These are phyloP conservation scores for Fomitopsis palustris DNA, from an alignment of 1,284 basidiomycete genomes.

Conservation along the genomic window DNA sequence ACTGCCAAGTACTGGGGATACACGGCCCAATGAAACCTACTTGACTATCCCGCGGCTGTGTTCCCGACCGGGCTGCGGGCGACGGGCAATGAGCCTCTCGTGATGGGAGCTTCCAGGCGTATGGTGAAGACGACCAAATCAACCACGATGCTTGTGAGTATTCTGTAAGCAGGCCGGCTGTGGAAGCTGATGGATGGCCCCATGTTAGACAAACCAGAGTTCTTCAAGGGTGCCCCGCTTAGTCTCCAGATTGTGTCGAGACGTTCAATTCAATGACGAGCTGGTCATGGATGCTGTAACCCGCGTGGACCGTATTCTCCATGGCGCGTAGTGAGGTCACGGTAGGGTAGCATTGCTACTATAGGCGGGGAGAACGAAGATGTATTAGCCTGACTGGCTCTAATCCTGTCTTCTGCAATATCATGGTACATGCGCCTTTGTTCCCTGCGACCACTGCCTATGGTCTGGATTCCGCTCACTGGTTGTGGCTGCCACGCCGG, in stretches of 20 bases:
- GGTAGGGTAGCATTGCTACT: neutral
- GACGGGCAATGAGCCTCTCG: neutral
- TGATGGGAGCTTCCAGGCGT: neutral
- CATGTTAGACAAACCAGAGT: neutral
- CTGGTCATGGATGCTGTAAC: neutral
- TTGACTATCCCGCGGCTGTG: slow-evolving; percentile 3
- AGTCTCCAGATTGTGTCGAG: slow-evolving; percentile 1
- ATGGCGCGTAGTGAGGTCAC: neutral
- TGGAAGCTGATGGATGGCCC: neutral
- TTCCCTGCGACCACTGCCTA: no score
- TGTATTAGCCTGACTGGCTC: no score
- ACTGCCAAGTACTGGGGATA: slow-evolving; percentile 6
- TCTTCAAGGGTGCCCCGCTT: neutral
- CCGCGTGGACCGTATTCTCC: neutral
- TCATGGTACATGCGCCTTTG: no score
- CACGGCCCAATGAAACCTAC: slow-evolving; percentile 3
- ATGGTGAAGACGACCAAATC: neutral
- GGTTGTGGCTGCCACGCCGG: no score
- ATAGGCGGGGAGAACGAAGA: no score
- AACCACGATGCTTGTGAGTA: slow-evolving; percentile 4
- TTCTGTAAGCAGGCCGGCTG: neutral
- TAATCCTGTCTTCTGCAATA: no score
- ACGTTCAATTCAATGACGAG: slow-evolving; percentile 4
- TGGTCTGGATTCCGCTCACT: no score
- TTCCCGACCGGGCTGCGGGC: slow-evolving; percentile 1